Conservation (phyloP, 768 basidiomycete genomes). For the Tylopilus vinaceipallidus region DNA sequence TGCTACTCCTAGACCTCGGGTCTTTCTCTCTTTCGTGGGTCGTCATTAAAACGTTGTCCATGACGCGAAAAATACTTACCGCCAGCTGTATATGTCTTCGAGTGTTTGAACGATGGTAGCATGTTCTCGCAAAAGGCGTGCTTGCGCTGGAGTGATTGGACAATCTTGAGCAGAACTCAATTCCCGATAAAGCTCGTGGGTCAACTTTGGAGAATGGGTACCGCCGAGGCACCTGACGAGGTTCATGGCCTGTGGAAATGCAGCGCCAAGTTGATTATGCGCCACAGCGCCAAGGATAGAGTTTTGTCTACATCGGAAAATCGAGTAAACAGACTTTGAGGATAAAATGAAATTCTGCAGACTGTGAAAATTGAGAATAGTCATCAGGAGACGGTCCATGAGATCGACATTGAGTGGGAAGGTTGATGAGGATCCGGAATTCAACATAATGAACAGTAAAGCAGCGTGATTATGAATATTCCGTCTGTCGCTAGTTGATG, state of each 20-base stretch:
- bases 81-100: constrained; percentile 41
- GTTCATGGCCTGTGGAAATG: constrained; percentile 32
- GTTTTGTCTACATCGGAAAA: constrained; percentile 30
- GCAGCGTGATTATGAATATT: too few species aligned
- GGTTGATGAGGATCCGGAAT: background rate
- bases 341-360: constrained; percentile 27
- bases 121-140: constrained; percentile 20
- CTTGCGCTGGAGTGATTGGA: constrained; percentile 21
- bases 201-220: background rate
- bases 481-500: background rate
- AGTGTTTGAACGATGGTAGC: constrained; percentile 27
- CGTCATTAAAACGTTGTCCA: background rate
- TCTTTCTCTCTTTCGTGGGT: constrained; percentile 35
- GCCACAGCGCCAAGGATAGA: constrained; percentile 33
- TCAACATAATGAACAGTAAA: constrained; percentile 1
- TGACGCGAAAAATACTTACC: constrained; percentile 22
- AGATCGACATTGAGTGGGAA: constrained; percentile 28
- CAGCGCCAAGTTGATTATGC: constrained; percentile 28
- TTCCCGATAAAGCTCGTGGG: constrained; percentile 11
- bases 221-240: constrained; percentile 18
- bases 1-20: constrained; percentile 30
- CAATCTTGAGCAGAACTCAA: constrained; percentile 1
- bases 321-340: constrained; percentile 30
- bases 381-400: constrained; percentile 29
- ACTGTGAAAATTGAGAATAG: constrained; percentile 29